These are phyloP conservation scores for Cladophialophora immunda DNA, from an alignment of 2,329 filamentous ascomycete species.

Conservation along the genomic window DNA sequence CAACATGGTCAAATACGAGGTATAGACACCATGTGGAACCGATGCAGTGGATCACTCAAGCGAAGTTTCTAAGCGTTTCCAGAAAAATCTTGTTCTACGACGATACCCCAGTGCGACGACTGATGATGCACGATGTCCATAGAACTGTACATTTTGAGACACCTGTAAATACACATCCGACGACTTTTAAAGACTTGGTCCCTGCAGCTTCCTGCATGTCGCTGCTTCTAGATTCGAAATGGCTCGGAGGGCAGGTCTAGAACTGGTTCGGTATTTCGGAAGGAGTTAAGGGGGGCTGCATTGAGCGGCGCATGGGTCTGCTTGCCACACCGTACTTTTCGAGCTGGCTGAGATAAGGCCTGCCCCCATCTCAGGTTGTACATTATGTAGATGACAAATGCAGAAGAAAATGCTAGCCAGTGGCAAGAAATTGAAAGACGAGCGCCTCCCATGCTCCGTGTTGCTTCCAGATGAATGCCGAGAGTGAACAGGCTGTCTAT, in stretches of 20 bases:
- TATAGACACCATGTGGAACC: background rate
- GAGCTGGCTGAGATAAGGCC: background rate
- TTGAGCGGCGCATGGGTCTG: background rate
- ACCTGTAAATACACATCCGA: background rate
- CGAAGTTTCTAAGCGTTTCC: conserved; percentile 1
- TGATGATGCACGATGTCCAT: background rate
- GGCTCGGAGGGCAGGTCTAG: background rate
- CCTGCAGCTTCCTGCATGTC: background rate
- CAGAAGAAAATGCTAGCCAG: background rate
- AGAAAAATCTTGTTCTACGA: conserved; percentile 1
- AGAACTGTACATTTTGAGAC: background rate
- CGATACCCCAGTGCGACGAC: background rate
- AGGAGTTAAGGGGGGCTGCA: background rate
- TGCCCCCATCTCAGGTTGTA: background rate
- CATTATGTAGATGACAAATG: background rate
- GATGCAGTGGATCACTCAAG: background rate
- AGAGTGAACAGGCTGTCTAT: background rate
- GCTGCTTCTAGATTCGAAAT: background rate
- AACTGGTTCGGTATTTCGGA: background rate
- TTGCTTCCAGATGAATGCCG: background rate
- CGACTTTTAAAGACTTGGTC: background rate
- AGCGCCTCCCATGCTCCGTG: background rate
- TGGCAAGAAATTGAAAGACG: background rate
- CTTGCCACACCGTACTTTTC: background rate
- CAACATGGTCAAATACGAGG: background rate